Percentiles rank a stretch among this genome's conserved stretches.
These are phyloP conservation scores for Esteya vermicola DNA, from an alignment of 2,329 filamentous ascomycete species.

Conservation along the genomic window DNA sequence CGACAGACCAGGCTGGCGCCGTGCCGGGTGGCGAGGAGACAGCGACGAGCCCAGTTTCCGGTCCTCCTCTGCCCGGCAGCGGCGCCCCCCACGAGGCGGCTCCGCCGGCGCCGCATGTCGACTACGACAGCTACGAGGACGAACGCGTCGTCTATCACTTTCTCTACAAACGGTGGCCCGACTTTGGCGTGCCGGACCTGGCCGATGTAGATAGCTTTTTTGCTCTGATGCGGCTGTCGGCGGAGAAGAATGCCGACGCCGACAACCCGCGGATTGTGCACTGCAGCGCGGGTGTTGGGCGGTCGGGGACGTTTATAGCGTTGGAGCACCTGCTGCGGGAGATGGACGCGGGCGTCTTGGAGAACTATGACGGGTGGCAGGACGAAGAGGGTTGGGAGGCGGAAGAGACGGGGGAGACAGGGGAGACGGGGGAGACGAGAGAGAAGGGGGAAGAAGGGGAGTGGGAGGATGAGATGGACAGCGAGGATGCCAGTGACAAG, in stretches of 20 bases:
- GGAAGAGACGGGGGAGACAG: slow-evolving; percentile 2
- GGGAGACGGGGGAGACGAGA: neutral
- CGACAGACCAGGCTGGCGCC: too few relatives aligned
- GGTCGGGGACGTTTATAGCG: slow-evolving; percentile 89
- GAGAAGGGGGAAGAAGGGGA: neutral
- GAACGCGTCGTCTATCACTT: slow-evolving; percentile 67
- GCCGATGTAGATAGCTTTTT: slow-evolving; percentile 55
- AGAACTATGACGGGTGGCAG: slow-evolving; percentile 23
- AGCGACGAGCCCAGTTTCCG: too few relatives aligned
- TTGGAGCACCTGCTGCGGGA: slow-evolving; percentile 84
- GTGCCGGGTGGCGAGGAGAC: too few relatives aligned
- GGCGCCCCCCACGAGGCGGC: neutral
- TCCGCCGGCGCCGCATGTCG: neutral
- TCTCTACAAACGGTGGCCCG: slow-evolving; percentile 77
- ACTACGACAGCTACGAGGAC: slow-evolving; percentile 21
- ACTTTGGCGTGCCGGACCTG: slow-evolving; percentile 68
- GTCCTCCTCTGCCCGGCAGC: too few relatives aligned
- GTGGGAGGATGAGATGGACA: neutral
- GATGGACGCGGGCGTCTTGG: slow-evolving; percentile 58
- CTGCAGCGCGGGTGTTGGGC: slow-evolving; percentile 84
- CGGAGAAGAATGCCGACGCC: slow-evolving; percentile 36
- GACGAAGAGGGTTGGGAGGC: neutral
- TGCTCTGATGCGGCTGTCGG: slow-evolving; percentile 53
- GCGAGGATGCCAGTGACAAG: neutral
- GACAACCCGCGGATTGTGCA: slow-evolving; percentile 68